A percentile compares a stretch with the other conserved stretches of the same genome.
Evolutionary conservation across 495 filamentous ascomycete species (phyloP).

Genomic region (Aspergillus panamensis): DNA sequence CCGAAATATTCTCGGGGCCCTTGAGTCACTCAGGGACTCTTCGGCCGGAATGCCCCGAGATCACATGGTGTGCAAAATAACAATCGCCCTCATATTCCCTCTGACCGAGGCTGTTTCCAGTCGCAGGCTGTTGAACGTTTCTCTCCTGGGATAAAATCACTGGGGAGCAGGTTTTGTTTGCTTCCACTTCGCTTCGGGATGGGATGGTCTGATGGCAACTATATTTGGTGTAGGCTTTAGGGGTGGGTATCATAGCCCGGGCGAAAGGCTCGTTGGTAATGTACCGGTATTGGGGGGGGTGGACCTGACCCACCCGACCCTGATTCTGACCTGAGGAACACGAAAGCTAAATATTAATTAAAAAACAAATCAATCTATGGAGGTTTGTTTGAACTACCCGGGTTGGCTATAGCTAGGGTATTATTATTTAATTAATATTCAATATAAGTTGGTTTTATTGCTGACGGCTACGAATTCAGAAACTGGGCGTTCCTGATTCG

Average conservation of each 20-base stretch:
- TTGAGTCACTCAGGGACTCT: slow-evolving; percentile 7
- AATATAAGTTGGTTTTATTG: too few relatives aligned
- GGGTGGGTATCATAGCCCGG: neutral
- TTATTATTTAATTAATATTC: too few relatives aligned
- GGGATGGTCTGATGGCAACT: neutral
- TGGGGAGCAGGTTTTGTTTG: slow-evolving; percentile 17
- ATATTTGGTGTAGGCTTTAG: neutral
- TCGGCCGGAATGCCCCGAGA: slow-evolving; percentile 14
- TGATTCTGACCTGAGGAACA: neutral
- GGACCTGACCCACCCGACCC: too few relatives aligned
- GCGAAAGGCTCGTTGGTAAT: neutral
- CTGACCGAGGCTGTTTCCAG: neutral
- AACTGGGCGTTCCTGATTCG: neutral
- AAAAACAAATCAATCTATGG: too few relatives aligned
- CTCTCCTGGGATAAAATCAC: slow-evolving; percentile 5
- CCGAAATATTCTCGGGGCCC: slow-evolving; percentile 14
- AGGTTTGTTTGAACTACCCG: too few relatives aligned
- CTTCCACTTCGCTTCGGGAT: slow-evolving; percentile 11
- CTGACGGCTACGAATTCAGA: too few relatives aligned
- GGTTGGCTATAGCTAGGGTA: too few relatives aligned
- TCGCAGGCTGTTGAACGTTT: neutral
- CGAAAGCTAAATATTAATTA: neutral
- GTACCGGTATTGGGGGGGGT: neutral
- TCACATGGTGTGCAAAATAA: slow-evolving; percentile 12
- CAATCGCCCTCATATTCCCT: slow-evolving; percentile 4